phyloP scores from a whole-genome alignment of 805 yeast species.

The Candida dendrica region DNA sequence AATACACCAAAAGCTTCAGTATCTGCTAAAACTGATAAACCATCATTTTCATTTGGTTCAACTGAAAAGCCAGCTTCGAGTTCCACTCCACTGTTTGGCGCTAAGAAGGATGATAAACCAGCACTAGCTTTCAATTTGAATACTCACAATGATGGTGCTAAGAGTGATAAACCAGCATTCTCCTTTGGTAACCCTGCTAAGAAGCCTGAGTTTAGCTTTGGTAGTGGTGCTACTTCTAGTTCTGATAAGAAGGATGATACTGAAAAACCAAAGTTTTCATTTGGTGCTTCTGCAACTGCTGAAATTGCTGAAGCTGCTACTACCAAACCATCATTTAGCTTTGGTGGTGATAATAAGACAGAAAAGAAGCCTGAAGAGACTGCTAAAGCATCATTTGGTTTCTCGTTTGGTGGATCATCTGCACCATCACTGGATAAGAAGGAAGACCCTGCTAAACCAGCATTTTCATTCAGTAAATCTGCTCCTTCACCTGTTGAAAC shows the following conservation, averaged over 20 bases:
- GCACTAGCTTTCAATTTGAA: not conserved
- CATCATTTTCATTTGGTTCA: constrained; percentile 5
- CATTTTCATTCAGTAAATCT: constrained; percentile 6
- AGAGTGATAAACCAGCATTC: constrained; percentile 3
- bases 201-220: constrained; percentile 1
- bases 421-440: constrained; percentile 1
- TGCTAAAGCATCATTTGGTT: not conserved
- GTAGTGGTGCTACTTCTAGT: not conserved
- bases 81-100: not conserved
- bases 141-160: not conserved
- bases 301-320: too few relatives aligned
- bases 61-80: not conserved
- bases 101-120: not conserved
- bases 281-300: not conserved
- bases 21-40: not conserved
- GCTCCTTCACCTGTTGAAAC: constrained; percentile 2
- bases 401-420: not conserved
- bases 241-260: not conserved
- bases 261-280: not conserved
- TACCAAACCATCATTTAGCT: constrained; percentile 1
- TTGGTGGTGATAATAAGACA: not conserved
- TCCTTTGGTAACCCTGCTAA: not conserved
- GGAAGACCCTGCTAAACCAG: not conserved
- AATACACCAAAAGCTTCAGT: not conserved
- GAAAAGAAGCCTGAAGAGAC: not conserved